A percentile compares a stretch with the other conserved stretches of the same genome.
phyloP scores from a whole-genome alignment of 2,329 filamentous ascomycete species.

The Purpureocillium takamizusanense region DNA sequence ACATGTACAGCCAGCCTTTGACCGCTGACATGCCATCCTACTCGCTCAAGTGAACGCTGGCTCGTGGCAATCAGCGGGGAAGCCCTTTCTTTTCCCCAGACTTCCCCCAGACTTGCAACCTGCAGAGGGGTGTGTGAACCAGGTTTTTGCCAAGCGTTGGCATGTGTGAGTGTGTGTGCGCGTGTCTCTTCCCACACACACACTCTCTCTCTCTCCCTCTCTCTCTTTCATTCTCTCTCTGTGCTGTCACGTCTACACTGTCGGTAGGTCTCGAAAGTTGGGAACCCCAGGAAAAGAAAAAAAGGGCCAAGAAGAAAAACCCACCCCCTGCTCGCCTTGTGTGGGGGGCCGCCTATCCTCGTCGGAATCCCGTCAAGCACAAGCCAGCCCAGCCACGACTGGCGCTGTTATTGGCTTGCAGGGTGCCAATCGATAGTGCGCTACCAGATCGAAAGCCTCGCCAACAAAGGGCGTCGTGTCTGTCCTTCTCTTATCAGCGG shows the following conservation, averaged over 20 bases:
- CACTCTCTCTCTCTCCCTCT: no score
- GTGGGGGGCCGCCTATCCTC: conserved; percentile 4
- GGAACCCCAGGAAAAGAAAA: conserved; percentile 6
- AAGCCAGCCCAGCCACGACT: conserved; percentile 2
- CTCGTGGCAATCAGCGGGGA: not conserved
- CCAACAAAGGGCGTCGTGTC: not conserved
- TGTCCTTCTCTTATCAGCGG: not conserved
- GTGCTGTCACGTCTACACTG: no score
- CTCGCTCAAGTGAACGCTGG: not conserved
- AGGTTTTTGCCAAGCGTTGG: no score
- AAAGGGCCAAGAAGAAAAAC: no score
- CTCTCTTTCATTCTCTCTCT: no score
- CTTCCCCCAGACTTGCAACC: not conserved
- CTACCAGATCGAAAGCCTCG: conserved; percentile 8
- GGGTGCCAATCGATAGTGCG: conserved; percentile 3
- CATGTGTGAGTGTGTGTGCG: no score
- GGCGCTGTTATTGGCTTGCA: conserved; percentile 4
- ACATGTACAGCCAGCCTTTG: no score
- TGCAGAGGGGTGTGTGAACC: no score
- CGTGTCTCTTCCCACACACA: no score
- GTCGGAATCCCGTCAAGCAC: not conserved
- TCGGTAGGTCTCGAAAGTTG: conserved; percentile 4
- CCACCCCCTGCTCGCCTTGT: conserved; percentile 3
- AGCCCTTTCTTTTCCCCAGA: not conserved
- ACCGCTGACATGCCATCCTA: no score